These are phyloP conservation scores for Eimeria maxima DNA, from an alignment of 169 alveolate species.

Conservation along the genomic window DNA sequence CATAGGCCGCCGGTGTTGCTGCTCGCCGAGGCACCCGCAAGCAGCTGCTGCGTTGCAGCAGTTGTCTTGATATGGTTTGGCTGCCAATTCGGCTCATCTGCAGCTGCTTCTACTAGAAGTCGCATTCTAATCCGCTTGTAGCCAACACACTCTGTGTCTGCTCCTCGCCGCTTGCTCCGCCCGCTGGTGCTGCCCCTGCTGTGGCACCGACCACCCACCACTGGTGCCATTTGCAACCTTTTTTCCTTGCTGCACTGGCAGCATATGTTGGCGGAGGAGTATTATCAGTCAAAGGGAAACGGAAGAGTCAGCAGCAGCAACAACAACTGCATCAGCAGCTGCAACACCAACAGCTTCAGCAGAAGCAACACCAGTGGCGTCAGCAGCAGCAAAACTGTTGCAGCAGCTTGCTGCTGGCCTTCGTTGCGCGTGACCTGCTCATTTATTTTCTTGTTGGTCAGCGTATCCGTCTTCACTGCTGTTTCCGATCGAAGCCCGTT, in stretches of 20 bases:
- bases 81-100: neutral
- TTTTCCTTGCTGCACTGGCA: neutral
- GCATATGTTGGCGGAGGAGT: neutral
- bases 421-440: slow-evolving; percentile 12
- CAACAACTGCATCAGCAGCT: slow-evolving; percentile 8
- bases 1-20: slow-evolving; percentile 37
- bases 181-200: slow-evolving; percentile 24
- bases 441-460: neutral
- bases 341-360: neutral
- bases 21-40: slow-evolving; percentile 62
- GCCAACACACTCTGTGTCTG: slow-evolving; percentile 40
- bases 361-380: neutral
- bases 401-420: neutral
- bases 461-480: neutral
- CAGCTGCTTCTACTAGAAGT: neutral
- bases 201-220: slow-evolving; percentile 37
- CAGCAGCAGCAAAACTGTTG: neutral
- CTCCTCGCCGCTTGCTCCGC: neutral
- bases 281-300: neutral
- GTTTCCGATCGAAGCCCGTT: neutral
- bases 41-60: slow-evolving; percentile 65
- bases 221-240: slow-evolving; percentile 28
- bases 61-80: neutral
- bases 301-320: slow-evolving; percentile 26
- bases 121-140: slow-evolving; percentile 14